phyloP scores from a whole-genome alignment of 2,329 filamentous ascomycete species.

The Blastomyces parvus region DNA sequence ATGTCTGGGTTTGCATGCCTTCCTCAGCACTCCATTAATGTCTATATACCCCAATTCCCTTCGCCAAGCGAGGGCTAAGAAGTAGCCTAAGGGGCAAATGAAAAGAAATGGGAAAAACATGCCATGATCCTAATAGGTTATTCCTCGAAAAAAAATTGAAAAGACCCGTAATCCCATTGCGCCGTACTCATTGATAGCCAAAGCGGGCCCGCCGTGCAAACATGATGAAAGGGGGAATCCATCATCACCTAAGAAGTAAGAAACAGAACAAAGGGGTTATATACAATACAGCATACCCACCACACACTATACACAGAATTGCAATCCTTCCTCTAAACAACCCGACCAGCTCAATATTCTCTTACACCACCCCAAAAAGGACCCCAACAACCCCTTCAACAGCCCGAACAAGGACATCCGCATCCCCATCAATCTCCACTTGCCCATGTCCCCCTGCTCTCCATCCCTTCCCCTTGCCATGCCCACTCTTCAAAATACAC shows the following conservation, averaged over 20 bases:
- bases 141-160: no score
- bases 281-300: neutral
- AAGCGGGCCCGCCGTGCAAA: neutral
- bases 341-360: neutral
- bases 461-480: neutral
- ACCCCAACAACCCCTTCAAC: conserved; percentile 27
- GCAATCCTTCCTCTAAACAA: neutral
- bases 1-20: no score
- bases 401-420: conserved; percentile 27
- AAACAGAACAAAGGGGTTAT: neutral
- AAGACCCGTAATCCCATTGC: neutral
- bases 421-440: conserved; percentile 12
- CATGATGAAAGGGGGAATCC: neutral
- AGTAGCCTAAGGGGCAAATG: no score
- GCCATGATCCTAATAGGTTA: no score
- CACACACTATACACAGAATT: neutral
- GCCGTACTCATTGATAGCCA: neutral
- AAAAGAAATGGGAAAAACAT: no score
- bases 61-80: no score
- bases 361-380: conserved; percentile 21
- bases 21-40: no score
- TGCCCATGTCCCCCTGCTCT: conserved; percentile 15
- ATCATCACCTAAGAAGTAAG: neutral
- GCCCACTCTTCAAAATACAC: conserved; percentile 21
- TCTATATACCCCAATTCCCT: no score